Conservation (phyloP, 192 early-diverging fungal species). For the Linnemannia zychae region DNA sequence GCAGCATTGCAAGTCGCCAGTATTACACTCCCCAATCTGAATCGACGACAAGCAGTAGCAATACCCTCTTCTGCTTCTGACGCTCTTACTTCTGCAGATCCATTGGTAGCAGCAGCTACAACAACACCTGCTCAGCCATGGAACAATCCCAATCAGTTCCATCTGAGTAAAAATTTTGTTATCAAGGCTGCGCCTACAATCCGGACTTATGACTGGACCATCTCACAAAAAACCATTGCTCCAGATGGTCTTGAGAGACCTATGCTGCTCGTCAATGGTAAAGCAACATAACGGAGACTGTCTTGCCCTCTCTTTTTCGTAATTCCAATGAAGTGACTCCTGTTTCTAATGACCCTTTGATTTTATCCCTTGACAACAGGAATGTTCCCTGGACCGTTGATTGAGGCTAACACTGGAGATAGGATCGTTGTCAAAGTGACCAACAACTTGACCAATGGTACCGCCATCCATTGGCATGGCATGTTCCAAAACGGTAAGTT, state of each 20-base stretch:
- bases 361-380: neutral
- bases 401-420: slow-evolving; percentile 58
- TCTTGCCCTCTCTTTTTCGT: neutral
- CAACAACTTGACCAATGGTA: slow-evolving; percentile 26
- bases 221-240: slow-evolving; percentile 13
- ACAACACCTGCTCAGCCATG: neutral
- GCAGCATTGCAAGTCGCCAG: neutral
- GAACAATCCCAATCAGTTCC: slow-evolving; percentile 18
- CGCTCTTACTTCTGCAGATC: neutral
- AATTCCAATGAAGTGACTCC: too few species aligned
- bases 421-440: slow-evolving; percentile 58
- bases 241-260: slow-evolving; percentile 73
- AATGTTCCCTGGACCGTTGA: slow-evolving; percentile 58
- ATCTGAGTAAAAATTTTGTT: slow-evolving; percentile 9
- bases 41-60: neutral
- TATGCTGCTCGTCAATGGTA: slow-evolving; percentile 73
- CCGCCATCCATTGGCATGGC: slow-evolving; percentile 64
- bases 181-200: slow-evolving; percentile 9
- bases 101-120: neutral
- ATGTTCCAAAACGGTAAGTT: slow-evolving; percentile 60
- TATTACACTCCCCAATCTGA: neutral
- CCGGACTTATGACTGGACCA: slow-evolving; percentile 12
- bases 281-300: neutral
- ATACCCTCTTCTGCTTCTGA: neutral
- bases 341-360: neutral